phyloP scores from a whole-genome alignment of 176 grass and related monocot genomes.

The Oryza rufipogon region DNA sequence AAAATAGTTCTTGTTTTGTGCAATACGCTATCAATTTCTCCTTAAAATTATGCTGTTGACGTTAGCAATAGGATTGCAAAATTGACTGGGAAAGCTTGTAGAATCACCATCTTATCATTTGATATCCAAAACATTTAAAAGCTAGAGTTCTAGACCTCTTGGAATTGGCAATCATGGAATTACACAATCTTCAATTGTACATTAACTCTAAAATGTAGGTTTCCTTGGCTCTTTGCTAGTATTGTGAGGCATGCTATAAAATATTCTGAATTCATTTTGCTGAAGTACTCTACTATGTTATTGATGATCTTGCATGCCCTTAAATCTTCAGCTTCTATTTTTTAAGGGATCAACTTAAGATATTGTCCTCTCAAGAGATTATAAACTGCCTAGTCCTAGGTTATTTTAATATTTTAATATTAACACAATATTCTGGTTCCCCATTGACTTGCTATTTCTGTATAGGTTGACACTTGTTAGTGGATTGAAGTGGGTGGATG shows the following conservation, averaged over 20 bases:
- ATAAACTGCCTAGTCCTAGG: not conserved
- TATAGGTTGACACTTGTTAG: constrained; percentile 80
- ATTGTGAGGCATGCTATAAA: not conserved
- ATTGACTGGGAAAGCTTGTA: constrained; percentile 5
- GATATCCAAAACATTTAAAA: not conserved
- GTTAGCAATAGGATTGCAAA: not conserved
- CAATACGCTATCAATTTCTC: constrained; percentile 2
- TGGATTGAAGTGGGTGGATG: constrained; percentile 93
- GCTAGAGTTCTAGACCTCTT: not conserved
- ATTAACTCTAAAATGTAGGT: not conserved
- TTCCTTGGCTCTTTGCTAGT: not conserved
- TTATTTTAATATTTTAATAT: not conserved
- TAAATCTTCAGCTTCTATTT: not conserved
- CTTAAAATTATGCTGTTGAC: not conserved
- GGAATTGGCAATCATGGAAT: not conserved
- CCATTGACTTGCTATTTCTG: not conserved
- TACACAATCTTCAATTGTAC: not conserved
- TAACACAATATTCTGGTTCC: not conserved
- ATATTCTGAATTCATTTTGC: not conserved
- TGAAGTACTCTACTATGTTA: not conserved
- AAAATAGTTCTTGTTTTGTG: constrained; percentile 1
- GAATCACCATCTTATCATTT: not conserved
- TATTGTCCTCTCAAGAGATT: not conserved
- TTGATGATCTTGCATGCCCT: not conserved
- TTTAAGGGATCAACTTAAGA: constrained; percentile 6